These are phyloP conservation scores for Tulasnella calospora DNA, from an alignment of 768 basidiomycete species.

Conservation along the genomic window DNA sequence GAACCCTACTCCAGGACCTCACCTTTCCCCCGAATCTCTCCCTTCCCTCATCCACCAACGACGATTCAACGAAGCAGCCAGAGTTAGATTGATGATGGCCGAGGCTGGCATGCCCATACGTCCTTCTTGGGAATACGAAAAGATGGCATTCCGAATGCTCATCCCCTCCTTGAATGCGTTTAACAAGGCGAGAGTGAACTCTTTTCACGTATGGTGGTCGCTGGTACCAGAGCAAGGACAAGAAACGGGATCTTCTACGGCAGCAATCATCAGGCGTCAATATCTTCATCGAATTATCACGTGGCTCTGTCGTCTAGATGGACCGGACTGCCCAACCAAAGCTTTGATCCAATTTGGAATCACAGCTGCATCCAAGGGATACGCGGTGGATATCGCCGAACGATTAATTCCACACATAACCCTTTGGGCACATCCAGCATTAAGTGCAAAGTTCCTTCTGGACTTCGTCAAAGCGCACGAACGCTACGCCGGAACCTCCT, in stretches of 20 bases:
- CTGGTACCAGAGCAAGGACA: not conserved
- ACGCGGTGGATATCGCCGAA: not conserved
- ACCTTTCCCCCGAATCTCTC: not conserved
- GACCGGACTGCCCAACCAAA: not conserved
- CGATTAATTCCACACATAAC: slow-evolving; percentile 8
- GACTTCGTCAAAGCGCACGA: slow-evolving; percentile 7
- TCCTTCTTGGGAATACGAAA: slow-evolving; percentile 3
- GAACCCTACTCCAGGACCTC: not conserved
- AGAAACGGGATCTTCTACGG: not conserved
- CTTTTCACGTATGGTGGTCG: slow-evolving; percentile 23
- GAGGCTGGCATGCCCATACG: not conserved
- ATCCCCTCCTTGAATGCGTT: not conserved
- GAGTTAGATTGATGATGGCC: not conserved
- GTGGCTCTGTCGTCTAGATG: not conserved
- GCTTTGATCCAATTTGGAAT: slow-evolving; percentile 17
- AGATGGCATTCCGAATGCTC: slow-evolving; percentile 20
- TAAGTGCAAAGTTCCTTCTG: slow-evolving; percentile 21
- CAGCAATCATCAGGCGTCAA: not conserved
- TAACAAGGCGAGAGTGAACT: slow-evolving; percentile 17
- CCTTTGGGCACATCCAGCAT: not conserved
- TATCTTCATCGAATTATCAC: slow-evolving; percentile 14
- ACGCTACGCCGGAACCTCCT: not conserved
- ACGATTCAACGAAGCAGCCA: slow-evolving; percentile 10
- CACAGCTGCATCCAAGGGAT: slow-evolving; percentile 18
- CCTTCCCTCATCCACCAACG: slow-evolving; percentile 9